Percentiles rank a stretch among this genome's conserved stretches.
These are phyloP conservation scores for Emergomyces pasteurianus DNA, from an alignment of 2,329 filamentous ascomycete genomes.

Conservation along the genomic window DNA sequence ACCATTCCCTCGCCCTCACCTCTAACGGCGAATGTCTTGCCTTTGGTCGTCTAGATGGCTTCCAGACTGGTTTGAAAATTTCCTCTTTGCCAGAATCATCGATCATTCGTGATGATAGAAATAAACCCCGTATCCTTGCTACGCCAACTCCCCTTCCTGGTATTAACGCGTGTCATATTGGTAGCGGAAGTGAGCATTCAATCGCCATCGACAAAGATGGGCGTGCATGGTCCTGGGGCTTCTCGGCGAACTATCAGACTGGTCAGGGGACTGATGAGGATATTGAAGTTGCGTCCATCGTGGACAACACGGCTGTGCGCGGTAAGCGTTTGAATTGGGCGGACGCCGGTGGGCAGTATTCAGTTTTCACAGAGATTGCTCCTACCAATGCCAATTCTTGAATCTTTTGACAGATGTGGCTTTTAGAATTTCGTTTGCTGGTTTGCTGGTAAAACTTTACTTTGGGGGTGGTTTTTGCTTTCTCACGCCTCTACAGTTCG, in stretches of 20 bases:
- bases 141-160: slow-evolving; percentile 51
- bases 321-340: slow-evolving; percentile 64
- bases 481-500: too few relatives aligned
- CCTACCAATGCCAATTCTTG: neutral
- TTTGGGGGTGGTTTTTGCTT: too few relatives aligned
- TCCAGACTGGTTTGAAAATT: slow-evolving; percentile 49
- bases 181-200: slow-evolving; percentile 59
- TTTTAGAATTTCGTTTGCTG: neutral
- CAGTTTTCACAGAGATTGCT: slow-evolving; percentile 27
- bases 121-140: slow-evolving; percentile 58
- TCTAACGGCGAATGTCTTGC: slow-evolving; percentile 43
- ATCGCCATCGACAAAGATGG: slow-evolving; percentile 59
- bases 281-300: slow-evolving; percentile 60
- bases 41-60: slow-evolving; percentile 50
- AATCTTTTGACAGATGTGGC: neutral
- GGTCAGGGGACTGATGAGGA: slow-evolving; percentile 70
- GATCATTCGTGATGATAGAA: slow-evolving; percentile 52
- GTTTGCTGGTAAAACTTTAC: neutral
- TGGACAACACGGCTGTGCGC: slow-evolving; percentile 73
- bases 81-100: slow-evolving; percentile 45
- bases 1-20: slow-evolving; percentile 57
- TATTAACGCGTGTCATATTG: slow-evolving; percentile 46
- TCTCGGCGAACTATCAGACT: slow-evolving; percentile 69
- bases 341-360: slow-evolving; percentile 77
- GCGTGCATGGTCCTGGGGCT: slow-evolving; percentile 67